phyloP scores from a whole-genome alignment of 805 yeast genomes.

The Ascoidea tarda region DNA sequence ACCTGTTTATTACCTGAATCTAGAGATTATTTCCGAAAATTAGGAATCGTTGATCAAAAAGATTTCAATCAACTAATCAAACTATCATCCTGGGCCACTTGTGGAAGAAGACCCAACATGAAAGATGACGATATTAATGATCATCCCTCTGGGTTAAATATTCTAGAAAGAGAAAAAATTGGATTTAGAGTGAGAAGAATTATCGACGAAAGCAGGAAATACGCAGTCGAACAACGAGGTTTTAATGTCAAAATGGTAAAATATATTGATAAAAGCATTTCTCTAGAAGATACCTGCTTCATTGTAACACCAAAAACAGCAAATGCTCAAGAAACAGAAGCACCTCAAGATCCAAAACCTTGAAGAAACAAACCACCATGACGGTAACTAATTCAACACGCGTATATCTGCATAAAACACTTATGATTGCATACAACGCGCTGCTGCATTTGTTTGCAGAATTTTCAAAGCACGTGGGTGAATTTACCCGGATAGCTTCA shows the following conservation, averaged over 20 bases:
- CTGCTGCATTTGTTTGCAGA: too few relatives aligned
- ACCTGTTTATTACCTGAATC: conserved; percentile 38
- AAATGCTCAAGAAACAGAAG: too few relatives aligned
- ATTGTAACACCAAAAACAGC: conserved; percentile 12
- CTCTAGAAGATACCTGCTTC: conserved; percentile 61
- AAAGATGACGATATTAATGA: conserved; percentile 21
- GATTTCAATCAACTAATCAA: conserved; percentile 39
- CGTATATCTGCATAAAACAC: too few relatives aligned
- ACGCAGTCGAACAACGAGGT: conserved; percentile 27
- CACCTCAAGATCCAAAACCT: too few relatives aligned
- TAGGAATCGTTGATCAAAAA: conserved; percentile 12
- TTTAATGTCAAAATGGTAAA: conserved; percentile 35
- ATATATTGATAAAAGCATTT: conserved; percentile 42
- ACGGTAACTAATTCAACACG: too few relatives aligned
- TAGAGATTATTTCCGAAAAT: conserved; percentile 20
- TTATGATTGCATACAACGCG: too few relatives aligned
- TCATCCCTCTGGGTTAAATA: conserved; percentile 32
- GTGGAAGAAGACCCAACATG: conserved; percentile 37
- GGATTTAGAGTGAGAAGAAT: conserved; percentile 63
- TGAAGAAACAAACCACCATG: too few relatives aligned
- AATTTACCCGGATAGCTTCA: too few relatives aligned
- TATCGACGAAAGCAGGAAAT: conserved; percentile 57
- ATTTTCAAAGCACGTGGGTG: too few relatives aligned
- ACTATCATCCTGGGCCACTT: conserved; percentile 82
- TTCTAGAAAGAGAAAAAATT: conserved; percentile 35